A percentile compares a stretch with the other conserved stretches of the same genome.
phyloP scores from a whole-genome alignment of 345 rosid species.

The Lepidium africanum region DNA sequence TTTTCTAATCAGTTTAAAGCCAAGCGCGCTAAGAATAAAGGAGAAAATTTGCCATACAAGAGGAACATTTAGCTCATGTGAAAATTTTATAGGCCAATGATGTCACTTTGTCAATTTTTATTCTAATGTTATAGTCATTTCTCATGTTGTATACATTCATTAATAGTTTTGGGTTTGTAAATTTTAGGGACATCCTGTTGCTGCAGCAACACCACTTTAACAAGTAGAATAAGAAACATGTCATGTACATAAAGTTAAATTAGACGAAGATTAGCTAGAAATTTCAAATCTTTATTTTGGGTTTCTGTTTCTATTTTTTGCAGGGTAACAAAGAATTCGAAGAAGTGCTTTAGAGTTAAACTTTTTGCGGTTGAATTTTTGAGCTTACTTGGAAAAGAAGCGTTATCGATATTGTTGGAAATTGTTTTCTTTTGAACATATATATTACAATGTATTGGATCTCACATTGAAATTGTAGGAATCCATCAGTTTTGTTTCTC shows the following conservation, averaged over 20 bases:
- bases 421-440: background rate
- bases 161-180: background rate
- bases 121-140: background rate
- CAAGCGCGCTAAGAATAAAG: conserved; percentile 71
- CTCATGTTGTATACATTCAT: background rate
- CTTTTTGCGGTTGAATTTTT: background rate
- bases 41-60: conserved; percentile 65
- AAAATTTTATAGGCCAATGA: background rate
- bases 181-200: conserved; percentile 35
- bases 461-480: background rate
- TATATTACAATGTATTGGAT: background rate
- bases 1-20: conserved; percentile 68
- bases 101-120: background rate
- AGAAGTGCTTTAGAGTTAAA: conserved; percentile 27
- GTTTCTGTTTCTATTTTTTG: background rate
- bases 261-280: background rate
- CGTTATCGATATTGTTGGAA: background rate
- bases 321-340: conserved; percentile 35
- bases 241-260: background rate
- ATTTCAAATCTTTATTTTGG: background rate
- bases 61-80: conserved; percentile 65
- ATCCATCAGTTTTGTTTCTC: background rate
- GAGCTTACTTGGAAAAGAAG: conserved; percentile 5
- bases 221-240: conserved; percentile 30
- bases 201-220: conserved; percentile 27